A percentile compares a stretch with the other conserved stretches of the same genome.
phyloP scores from a whole-genome alignment of 441 rosid species.

The Bocquillonia castaneifolia region DNA sequence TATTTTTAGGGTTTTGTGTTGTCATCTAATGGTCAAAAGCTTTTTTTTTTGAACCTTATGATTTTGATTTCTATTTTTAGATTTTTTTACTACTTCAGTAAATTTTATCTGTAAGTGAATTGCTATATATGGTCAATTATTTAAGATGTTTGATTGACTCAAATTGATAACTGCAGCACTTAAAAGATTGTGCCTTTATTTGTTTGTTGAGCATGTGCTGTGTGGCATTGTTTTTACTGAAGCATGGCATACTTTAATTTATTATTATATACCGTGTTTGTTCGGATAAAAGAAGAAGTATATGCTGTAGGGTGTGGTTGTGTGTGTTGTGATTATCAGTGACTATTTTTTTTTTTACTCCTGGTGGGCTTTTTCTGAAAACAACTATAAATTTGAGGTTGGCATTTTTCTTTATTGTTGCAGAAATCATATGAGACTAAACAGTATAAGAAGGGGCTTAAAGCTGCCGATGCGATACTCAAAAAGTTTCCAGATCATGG shows the following conservation, averaged over 20 bases:
- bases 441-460: conserved; percentile 96
- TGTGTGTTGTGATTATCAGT: too few relatives aligned
- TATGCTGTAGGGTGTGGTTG: not conserved
- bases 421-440: conserved; percentile 99
- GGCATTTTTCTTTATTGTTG: conserved; percentile 23
- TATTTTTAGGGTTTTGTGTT: too few relatives aligned
- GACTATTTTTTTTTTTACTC: not conserved
- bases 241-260: not conserved
- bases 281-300: too few relatives aligned
- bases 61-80: too few relatives aligned
- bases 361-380: too few relatives aligned
- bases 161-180: not conserved
- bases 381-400: too few relatives aligned
- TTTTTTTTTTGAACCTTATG: too few relatives aligned
- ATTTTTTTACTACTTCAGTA: too few relatives aligned
- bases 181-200: not conserved
- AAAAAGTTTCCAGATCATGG: conserved; percentile 99
- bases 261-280: too few relatives aligned
- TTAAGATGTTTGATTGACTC: not conserved
- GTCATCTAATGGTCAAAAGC: too few relatives aligned
- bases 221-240: not conserved
- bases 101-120: too few relatives aligned
- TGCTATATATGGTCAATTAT: too few relatives aligned
- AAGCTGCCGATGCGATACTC: conserved; percentile 97
- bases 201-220: conserved; percentile 1